Evolutionary conservation across 768 basidiomycete genomes (phyloP), one percentile per base, ranked within the genome.

Genomic region (Mycena chlorophos): DNA sequence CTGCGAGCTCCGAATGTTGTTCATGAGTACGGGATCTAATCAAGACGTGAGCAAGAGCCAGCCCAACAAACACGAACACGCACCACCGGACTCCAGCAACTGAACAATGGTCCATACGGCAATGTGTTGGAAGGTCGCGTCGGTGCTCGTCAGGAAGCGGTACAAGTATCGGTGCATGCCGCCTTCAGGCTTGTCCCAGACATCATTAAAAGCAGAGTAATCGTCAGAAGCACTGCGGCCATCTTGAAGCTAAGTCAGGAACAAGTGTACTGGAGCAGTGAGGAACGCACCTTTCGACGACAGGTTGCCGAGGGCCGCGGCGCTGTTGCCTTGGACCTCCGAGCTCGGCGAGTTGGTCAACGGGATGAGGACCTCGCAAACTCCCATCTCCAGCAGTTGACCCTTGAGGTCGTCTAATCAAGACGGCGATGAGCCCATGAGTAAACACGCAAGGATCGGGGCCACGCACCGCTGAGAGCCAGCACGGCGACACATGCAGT

Each of bases 61-160:
- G 40, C 14, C 23, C 50, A 49, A 20, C 48, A 22, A 42, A 49
- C 23, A 27, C 3, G 30, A 46, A 38, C 1, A 62, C 76, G 39
- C 61, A 91, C 89, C 91, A 58, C 92, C 91, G n/a, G 96, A 96
- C 69, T 99, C 97, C 25, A 99, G 79, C 20, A 99, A 75, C 68
- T 99, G 97, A 23, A 98, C 95, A 62, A 98, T 95, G 0, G 97
- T 98, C 97, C 97, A 99, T 40, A 99, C 94, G 29, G 97, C 97
- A 60, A 98, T 99, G 68, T 99, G 97, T 71, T 98, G 95, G 87
- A 99, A 99, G 1, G 97, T 99, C 14, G 92, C 88, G 66, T 99
- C 97, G 5, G 89, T 78, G 66, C 91, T 95, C 38, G 85, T 91
- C 63, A 99, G 73, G 84, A 99, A 99, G 42, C 92, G 84, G 68